These are phyloP conservation scores for Lentinula boryana DNA, from an alignment of 768 basidiomycete species.

Conservation along the genomic window DNA sequence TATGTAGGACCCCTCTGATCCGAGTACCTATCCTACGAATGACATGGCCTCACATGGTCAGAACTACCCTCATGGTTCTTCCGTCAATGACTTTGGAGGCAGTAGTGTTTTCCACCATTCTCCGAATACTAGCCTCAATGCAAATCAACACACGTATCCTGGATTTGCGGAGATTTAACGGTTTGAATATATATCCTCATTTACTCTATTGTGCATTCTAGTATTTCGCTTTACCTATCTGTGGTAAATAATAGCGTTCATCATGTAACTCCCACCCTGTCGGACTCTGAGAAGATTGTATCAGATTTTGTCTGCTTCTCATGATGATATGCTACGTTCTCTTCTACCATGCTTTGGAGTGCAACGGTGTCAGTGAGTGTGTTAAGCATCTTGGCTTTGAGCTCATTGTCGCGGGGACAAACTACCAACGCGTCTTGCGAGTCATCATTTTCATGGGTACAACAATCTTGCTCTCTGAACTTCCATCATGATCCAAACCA, in stretches of 20 bases:
- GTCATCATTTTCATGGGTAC: background rate
- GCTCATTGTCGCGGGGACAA: background rate
- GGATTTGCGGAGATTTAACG: slow-evolving; percentile 1
- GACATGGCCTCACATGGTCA: background rate
- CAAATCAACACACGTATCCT: background rate
- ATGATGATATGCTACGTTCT: background rate
- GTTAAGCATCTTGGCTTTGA: background rate
- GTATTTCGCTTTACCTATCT: background rate
- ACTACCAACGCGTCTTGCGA: slow-evolving; percentile 2
- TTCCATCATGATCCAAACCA: background rate
- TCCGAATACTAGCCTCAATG: background rate
- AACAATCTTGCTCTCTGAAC: background rate
- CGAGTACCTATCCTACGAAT: slow-evolving; percentile 12
- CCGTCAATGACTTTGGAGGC: background rate
- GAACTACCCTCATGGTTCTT: background rate
- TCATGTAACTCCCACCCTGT: background rate
- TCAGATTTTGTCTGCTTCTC: background rate
- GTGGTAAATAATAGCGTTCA: background rate
- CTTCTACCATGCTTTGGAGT: background rate
- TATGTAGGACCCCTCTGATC: slow-evolving; percentile 28
- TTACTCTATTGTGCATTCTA: background rate
- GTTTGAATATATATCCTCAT: background rate
- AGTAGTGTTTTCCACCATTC: background rate
- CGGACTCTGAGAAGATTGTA: background rate
- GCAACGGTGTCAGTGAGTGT: background rate